A percentile compares a stretch with the other conserved stretches of the same genome.
These are phyloP conservation scores for Stylosanthes scabra DNA, from an alignment of 331 rosid genomes.

Conservation along the genomic window DNA sequence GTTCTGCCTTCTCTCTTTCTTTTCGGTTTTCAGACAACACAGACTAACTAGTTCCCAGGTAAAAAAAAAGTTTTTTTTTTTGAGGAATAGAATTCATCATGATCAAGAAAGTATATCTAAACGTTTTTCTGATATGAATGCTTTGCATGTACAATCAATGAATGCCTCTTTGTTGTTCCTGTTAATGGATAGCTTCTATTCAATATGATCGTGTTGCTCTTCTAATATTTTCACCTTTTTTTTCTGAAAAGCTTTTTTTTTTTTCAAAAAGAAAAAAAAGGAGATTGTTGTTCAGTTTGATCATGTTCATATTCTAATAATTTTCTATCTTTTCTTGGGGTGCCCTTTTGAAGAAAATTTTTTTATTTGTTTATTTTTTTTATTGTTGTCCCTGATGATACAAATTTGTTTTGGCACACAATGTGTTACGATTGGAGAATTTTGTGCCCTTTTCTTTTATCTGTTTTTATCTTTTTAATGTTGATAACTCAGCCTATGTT, in stretches of 20 bases:
- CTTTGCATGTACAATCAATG: not conserved
- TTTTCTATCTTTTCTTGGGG: not conserved
- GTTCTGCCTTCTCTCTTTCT: not conserved
- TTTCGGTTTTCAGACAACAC: constrained; percentile 24
- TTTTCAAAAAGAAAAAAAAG: no score
- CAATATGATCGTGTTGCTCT: not conserved
- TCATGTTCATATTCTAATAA: not conserved
- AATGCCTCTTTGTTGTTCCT: not conserved
- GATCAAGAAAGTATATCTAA: not conserved
- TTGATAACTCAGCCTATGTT: no score
- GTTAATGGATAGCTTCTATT: not conserved
- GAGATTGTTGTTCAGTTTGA: not conserved
- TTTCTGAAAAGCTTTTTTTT: not conserved
- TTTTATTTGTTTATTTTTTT: not conserved
- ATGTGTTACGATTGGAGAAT: not conserved
- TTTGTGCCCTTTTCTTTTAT: not conserved
- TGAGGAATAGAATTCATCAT: not conserved
- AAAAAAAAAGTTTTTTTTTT: not conserved
- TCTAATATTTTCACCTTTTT: not conserved
- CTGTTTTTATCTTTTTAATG: no score
- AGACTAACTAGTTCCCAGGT: not conserved
- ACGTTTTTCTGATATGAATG: not conserved
- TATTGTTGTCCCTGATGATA: not conserved
- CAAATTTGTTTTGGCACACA: constrained; percentile 16
- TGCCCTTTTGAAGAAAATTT: not conserved